phyloP scores from a whole-genome alignment of 169 alveolate genomes.

The Plasmodium blacklocki region DNA sequence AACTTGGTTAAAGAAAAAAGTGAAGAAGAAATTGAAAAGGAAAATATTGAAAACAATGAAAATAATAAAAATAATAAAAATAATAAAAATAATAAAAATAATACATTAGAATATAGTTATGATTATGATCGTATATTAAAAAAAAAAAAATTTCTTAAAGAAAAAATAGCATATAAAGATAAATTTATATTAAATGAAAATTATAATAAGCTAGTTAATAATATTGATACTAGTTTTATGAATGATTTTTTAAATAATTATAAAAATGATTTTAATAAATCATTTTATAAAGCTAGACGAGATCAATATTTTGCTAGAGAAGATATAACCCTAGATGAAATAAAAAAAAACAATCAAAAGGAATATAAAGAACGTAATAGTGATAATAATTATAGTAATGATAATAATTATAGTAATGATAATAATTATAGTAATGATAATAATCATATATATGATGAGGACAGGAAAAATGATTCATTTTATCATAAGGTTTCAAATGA shows the following conservation, averaged over 20 bases:
- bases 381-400: too few species aligned
- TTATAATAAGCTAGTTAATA: slow-evolving; percentile 14
- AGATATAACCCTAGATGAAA: neutral
- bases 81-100: neutral
- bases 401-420: neutral
- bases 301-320: slow-evolving; percentile 51
- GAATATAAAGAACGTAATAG: neutral
- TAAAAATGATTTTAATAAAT: slow-evolving; percentile 16
- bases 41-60: neutral
- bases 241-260: slow-evolving; percentile 41
- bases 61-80: neutral
- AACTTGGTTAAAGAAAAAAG: slow-evolving; percentile 33
- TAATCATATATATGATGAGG: too few species aligned
- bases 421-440: too few species aligned
- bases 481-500: neutral
- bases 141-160: slow-evolving; percentile 45
- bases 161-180: slow-evolving; percentile 35
- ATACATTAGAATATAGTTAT: slow-evolving; percentile 34
- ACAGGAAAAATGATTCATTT: too few species aligned
- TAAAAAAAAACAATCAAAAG: neutral
- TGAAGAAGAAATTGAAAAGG: slow-evolving; percentile 14
- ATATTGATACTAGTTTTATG: slow-evolving; percentile 13
- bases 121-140: slow-evolving; percentile 58
- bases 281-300: slow-evolving; percentile 55
- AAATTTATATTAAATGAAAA: slow-evolving; percentile 33